phyloP scores from a whole-genome alignment of 257 asterid genomes.

The Osmanthus fragrans region DNA sequence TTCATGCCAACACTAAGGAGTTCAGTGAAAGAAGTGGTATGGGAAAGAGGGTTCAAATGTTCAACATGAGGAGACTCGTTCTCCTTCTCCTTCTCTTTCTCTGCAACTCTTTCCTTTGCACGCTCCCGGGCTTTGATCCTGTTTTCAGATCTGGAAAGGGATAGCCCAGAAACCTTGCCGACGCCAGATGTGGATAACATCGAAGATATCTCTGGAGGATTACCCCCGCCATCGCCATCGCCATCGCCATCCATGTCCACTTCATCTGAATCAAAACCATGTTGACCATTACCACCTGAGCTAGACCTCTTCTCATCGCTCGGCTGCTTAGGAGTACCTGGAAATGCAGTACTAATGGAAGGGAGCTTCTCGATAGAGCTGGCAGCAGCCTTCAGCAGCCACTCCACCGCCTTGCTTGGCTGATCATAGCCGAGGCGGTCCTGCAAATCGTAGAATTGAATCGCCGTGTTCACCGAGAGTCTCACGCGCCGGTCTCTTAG shows the following conservation, averaged over 20 bases:
- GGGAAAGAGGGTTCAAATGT: constrained; percentile 45
- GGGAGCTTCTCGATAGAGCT: constrained; percentile 71
- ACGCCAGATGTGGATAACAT: constrained; percentile 43
- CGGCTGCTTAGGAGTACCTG: constrained; percentile 59
- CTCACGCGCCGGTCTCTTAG: constrained; percentile 81
- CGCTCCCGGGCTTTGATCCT: constrained; percentile 51
- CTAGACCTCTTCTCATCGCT: constrained; percentile 71
- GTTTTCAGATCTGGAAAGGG: constrained; percentile 58
- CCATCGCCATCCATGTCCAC: constrained; percentile 49
- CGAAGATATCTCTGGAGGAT: constrained; percentile 27
- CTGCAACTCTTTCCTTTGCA: constrained; percentile 54
- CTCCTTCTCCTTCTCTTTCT: constrained; percentile 50
- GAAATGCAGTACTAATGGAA: constrained; percentile 49
- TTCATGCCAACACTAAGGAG: constrained; percentile 46
- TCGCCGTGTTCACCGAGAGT: constrained; percentile 78
- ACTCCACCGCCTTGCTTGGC: constrained; percentile 95
- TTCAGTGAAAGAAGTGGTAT: constrained; percentile 54
- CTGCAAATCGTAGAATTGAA: constrained; percentile 82
- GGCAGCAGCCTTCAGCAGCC: constrained; percentile 80
- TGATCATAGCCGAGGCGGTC: constrained; percentile 83
- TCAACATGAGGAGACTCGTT: constrained; percentile 25
- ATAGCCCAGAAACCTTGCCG: constrained; percentile 55
- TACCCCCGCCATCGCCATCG: constrained; percentile 31
- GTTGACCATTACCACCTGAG: constrained; percentile 44
- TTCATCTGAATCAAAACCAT: constrained; percentile 53